phyloP scores from a whole-genome alignment of 2,329 filamentous ascomycete species.

The Ophiostoma piceae region DNA sequence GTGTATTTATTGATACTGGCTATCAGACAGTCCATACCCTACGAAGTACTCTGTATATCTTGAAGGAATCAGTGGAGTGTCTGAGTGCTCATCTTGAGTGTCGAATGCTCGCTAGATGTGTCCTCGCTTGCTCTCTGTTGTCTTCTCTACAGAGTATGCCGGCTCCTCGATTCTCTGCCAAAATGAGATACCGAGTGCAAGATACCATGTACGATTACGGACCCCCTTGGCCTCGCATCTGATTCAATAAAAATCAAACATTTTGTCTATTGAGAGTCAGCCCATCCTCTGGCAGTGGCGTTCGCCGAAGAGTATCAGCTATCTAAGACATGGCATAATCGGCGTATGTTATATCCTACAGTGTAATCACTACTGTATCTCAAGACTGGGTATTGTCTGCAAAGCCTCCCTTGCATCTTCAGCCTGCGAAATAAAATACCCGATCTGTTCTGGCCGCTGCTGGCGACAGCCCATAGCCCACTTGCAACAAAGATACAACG shows the following conservation, averaged over 20 bases:
- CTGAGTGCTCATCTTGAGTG: background rate
- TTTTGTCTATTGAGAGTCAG: background rate
- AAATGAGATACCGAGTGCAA: background rate
- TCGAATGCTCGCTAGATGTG: too few relatives aligned
- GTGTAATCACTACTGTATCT: background rate
- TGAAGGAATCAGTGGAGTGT: background rate
- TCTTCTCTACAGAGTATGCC: background rate
- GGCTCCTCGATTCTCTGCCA: background rate
- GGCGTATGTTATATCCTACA: background rate
- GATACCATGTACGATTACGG: background rate
- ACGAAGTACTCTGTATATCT: too few relatives aligned
- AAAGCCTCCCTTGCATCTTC: background rate
- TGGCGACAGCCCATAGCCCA: conserved; percentile 2
- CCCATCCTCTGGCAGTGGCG: background rate
- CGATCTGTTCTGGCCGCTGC: background rate
- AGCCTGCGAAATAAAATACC: conserved; percentile 1
- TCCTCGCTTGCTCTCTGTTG: background rate
- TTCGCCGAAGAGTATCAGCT: conserved; percentile 1
- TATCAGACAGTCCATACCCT: too few relatives aligned
- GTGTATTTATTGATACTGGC: too few relatives aligned
- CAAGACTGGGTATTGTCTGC: background rate
- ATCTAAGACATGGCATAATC: background rate
- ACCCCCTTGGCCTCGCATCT: background rate
- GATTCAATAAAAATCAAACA: background rate
- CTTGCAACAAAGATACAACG: background rate